phyloP scores from a whole-genome alignment of 805 yeast species.

The Deakozyma indianensis region DNA sequence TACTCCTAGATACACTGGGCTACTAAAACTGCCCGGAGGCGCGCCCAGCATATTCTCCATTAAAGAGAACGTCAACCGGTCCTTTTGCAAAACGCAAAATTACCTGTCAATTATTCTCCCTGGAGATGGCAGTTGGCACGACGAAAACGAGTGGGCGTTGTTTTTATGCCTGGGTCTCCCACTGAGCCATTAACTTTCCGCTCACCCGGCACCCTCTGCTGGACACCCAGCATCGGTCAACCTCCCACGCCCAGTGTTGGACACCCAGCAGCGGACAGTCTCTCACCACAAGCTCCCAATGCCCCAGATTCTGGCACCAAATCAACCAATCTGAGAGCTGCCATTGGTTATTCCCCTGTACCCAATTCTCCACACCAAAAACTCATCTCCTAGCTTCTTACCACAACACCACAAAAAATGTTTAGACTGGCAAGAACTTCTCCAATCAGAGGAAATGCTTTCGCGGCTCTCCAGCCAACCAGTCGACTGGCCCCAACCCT shows the following conservation, averaged over 20 bases:
- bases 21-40: not conserved
- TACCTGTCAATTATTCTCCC: too few species aligned
- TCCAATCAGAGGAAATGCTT: not conserved
- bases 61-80: too few species aligned
- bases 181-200: not conserved
- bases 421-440: not conserved
- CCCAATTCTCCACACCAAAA: not conserved
- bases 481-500: too few species aligned
- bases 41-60: not conserved
- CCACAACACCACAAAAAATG: not conserved
- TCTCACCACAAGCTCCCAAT: not conserved
- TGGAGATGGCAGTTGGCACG: slow-evolving; percentile 1
- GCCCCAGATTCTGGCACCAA: not conserved
- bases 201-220: not conserved
- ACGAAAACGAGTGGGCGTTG: not conserved
- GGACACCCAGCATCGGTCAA: not conserved
- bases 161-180: not conserved
- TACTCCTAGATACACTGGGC: not conserved
- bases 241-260: not conserved
- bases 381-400: not conserved
- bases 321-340: not conserved
- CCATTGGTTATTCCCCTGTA: not conserved
- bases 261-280: not conserved
- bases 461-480: too few species aligned
- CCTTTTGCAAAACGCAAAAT: too few species aligned